Conservation (phyloP, 257 asterid genomes). For the Vinca minor region DNA sequence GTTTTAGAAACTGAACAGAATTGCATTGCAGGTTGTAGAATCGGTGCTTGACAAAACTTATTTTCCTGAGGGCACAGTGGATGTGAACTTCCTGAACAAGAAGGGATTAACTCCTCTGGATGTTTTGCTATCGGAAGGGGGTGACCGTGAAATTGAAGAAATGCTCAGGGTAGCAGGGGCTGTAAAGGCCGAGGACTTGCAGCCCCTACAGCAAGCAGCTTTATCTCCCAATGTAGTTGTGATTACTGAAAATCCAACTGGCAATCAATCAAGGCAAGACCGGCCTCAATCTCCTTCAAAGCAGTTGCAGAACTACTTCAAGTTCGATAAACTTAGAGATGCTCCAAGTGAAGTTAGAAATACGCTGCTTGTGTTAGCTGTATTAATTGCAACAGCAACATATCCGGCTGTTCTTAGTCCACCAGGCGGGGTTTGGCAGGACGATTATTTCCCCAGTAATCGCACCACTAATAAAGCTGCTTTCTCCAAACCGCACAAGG, state of each 20-base stretch:
- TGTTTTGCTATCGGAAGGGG: conserved; percentile 15
- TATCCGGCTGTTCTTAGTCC: conserved; percentile 55
- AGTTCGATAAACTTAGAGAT: conserved; percentile 24
- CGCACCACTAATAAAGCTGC: neutral
- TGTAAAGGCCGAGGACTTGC: conserved; percentile 7
- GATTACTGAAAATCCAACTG: conserved; percentile 7
- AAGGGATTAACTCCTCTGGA: conserved; percentile 42
- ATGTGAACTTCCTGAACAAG: conserved; percentile 37
- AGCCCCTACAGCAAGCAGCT: neutral
- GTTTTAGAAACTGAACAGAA: neutral
- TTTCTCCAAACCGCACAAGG: neutral
- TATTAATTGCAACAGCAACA: conserved; percentile 41
- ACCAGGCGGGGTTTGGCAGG: conserved; percentile 62
- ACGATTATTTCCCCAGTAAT: conserved; percentile 16
- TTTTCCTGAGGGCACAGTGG: conserved; percentile 19
- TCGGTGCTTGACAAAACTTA: conserved; percentile 26
- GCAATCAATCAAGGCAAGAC: conserved; percentile 2
- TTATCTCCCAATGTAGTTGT: conserved; percentile 3
- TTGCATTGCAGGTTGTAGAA: conserved; percentile 28
- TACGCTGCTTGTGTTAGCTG: conserved; percentile 37
- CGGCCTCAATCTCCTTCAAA: neutral
- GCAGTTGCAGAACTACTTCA: conserved; percentile 23
- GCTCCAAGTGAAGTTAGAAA: conserved; percentile 37
- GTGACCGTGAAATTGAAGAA: conserved; percentile 22
- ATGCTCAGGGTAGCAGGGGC: conserved; percentile 19